Conservation (phyloP, 2,329 filamentous ascomycete genomes). For the Penicillium sp. region DNA sequence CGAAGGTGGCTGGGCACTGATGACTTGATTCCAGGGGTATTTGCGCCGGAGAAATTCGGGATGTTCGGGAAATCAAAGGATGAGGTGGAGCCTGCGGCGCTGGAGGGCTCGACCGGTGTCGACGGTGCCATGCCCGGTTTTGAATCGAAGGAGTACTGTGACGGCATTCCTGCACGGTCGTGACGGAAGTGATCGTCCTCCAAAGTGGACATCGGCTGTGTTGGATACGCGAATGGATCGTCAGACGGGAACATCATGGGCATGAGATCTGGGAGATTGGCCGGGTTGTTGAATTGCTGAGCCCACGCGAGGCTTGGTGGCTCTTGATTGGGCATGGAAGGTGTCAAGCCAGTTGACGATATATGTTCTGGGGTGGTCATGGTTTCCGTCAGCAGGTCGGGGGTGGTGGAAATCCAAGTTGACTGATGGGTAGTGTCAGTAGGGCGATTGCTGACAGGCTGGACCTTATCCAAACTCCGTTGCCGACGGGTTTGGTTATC, state of each 20-base stretch:
- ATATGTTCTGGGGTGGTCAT: constrained; percentile 32
- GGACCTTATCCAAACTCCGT: constrained; percentile 34
- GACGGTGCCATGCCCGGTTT: constrained; percentile 17
- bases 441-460: constrained; percentile 18
- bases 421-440: constrained; percentile 23
- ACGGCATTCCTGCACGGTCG: constrained; percentile 20
- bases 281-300: constrained; percentile 34
- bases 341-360: constrained; percentile 18
- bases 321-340: constrained; percentile 26
- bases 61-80: constrained; percentile 32
- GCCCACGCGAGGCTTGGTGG: constrained; percentile 30
- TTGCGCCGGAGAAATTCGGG: constrained; percentile 25
- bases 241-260: constrained; percentile 53
- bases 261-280: constrained; percentile 48
- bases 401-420: constrained; percentile 28
- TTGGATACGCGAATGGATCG: constrained; percentile 52
- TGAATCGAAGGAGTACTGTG: constrained; percentile 28
- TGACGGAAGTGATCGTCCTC: constrained; percentile 45
- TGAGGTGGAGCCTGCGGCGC: constrained; percentile 23
- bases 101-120: constrained; percentile 18
- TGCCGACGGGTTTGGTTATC: constrained; percentile 27
- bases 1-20: constrained; percentile 33
- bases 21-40: constrained; percentile 24
- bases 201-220: constrained; percentile 49
- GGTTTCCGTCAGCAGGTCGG: constrained; percentile 31